Evolutionary conservation across 116 monocot genomes (phyloP).

Genomic region (Dioscorea cayenensis): DNA sequence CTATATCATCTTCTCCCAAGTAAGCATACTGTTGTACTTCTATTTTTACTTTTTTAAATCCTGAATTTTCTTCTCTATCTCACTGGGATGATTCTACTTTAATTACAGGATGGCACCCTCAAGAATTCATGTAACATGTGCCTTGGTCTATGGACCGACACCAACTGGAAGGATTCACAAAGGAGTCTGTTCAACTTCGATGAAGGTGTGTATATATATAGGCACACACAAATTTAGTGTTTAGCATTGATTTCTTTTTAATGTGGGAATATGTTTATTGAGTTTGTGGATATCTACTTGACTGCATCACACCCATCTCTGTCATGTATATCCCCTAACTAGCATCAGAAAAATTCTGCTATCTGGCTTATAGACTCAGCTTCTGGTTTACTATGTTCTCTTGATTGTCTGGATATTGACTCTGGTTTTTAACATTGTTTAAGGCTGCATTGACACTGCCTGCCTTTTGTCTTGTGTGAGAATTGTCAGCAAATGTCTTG

Average conservation of each 20-base stretch:
- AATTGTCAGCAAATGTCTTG: too few species aligned
- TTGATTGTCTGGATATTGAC: too few species aligned
- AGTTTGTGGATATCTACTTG: background rate
- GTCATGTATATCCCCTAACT: background rate
- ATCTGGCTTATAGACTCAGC: too few species aligned
- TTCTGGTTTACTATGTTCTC: too few species aligned
- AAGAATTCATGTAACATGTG: slow-evolving; percentile 89
- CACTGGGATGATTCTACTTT: background rate
- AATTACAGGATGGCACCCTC: slow-evolving; percentile 48
- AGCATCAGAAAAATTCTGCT: background rate
- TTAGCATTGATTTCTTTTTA: background rate
- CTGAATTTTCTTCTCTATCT: background rate
- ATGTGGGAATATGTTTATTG: background rate
- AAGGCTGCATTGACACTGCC: too few species aligned
- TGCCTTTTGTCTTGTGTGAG: too few species aligned
- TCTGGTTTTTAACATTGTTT: too few species aligned
- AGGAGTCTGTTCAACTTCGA: slow-evolving; percentile 97
- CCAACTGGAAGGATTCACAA: slow-evolving; percentile 92
- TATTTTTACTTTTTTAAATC: slow-evolving; percentile 4
- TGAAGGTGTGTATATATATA: slow-evolving; percentile 49
- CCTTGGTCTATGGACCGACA: slow-evolving; percentile 70
- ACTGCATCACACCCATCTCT: background rate
- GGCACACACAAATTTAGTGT: background rate
- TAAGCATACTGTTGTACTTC: slow-evolving; percentile 4
- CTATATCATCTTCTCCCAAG: slow-evolving; percentile 92